Conservation (phyloP, 129 eudicot species). For the Glebionis coronaria region DNA sequence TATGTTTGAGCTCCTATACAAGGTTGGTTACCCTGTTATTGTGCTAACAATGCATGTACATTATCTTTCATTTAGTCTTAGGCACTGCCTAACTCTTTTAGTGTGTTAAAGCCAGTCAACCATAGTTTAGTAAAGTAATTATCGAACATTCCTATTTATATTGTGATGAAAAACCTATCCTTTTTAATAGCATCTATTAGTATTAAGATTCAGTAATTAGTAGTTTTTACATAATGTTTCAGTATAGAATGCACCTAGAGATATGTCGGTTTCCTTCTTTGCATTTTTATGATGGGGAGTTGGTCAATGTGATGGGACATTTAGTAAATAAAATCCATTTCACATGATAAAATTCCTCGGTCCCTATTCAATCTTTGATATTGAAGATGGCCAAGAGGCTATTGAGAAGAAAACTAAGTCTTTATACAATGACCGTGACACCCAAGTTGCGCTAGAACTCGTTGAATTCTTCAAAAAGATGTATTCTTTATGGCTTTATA, state of each 20-base stretch:
- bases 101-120: too few species aligned
- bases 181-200: neutral
- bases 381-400: slow-evolving; percentile 79
- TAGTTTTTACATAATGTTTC: slow-evolving; percentile 24
- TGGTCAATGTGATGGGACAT: slow-evolving; percentile 58
- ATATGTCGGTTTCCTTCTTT: slow-evolving; percentile 84
- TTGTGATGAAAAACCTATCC: too few species aligned
- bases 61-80: neutral
- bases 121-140: too few species aligned
- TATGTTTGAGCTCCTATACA: slow-evolving; percentile 96
- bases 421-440: slow-evolving; percentile 81
- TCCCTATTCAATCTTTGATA: slow-evolving; percentile 83
- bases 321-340: slow-evolving; percentile 58
- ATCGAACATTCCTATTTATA: too few species aligned
- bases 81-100: too few species aligned
- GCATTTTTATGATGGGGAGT: slow-evolving; percentile 84
- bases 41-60: slow-evolving; percentile 88
- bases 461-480: slow-evolving; percentile 58
- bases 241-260: slow-evolving; percentile 99
- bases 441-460: slow-evolving; percentile 87
- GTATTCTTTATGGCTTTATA: slow-evolving; percentile 30
- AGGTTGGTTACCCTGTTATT: slow-evolving; percentile 87
- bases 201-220: slow-evolving; percentile 2
- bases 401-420: slow-evolving; percentile 74
- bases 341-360: slow-evolving; percentile 77